Percentiles rank a stretch among this genome's conserved stretches.
Conservation (phyloP, 352 stramenopile species). For the Elongisporangium senticosum region DNA sequence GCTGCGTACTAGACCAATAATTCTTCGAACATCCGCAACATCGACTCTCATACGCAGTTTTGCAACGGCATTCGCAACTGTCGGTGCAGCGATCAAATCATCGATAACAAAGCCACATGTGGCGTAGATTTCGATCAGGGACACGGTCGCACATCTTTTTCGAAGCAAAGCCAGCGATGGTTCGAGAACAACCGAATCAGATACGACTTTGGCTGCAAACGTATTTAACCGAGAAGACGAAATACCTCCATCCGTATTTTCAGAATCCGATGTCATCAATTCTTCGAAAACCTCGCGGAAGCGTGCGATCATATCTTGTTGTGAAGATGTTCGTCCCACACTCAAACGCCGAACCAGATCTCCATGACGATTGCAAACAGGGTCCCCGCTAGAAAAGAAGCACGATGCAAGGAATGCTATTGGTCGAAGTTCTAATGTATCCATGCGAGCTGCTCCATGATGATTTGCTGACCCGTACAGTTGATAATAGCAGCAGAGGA, state of each 20-base stretch:
- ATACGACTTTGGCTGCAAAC: conserved; percentile 36
- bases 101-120: conserved; percentile 67
- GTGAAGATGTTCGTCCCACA: conserved; percentile 44
- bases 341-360: conserved; percentile 53
- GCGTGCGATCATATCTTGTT: conserved; percentile 52
- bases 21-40: conserved; percentile 37
- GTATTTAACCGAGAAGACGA: conserved; percentile 34
- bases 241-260: conserved; percentile 12
- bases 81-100: conserved; percentile 47
- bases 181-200: conserved; percentile 35
- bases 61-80: conserved; percentile 47
- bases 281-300: conserved; percentile 62
- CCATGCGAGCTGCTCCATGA: conserved; percentile 6
- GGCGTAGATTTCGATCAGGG: conserved; percentile 49
- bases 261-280: conserved; percentile 16
- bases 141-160: conserved; percentile 42
- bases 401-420: conserved; percentile 60
- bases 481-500: conserved; percentile 68
- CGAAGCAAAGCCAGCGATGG: conserved; percentile 30
- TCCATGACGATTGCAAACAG: conserved; percentile 36
- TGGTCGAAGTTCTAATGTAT: conserved; percentile 36
- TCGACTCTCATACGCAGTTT: conserved; percentile 50
- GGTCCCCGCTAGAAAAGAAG: conserved; percentile 60
- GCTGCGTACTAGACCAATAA: conserved; percentile 42
- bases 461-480: conserved; percentile 40